Evolutionary conservation across 2,329 filamentous ascomycete species (phyloP).

Genomic region (Arthrobotrys pseudoclavata): DNA sequence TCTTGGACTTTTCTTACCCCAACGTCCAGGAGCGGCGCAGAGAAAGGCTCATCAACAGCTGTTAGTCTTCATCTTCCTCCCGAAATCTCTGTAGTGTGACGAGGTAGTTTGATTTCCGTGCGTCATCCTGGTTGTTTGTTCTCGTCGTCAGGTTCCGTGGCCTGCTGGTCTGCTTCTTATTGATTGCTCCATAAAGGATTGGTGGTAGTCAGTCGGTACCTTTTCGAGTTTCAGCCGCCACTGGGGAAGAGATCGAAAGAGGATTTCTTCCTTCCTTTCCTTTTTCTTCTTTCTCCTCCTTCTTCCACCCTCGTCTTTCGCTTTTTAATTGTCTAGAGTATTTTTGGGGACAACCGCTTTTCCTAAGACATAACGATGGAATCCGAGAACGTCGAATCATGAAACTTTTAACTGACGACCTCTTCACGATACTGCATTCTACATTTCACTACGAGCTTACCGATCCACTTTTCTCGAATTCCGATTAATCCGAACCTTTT

Average conservation of each 20-base stretch:
- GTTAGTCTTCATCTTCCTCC: slow-evolving; percentile 1
- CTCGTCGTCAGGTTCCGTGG: slow-evolving; percentile 9
- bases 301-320: slow-evolving; percentile 28
- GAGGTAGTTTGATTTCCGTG: slow-evolving; percentile 41
- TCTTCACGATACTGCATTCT: slow-evolving; percentile 37
- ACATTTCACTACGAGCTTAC: slow-evolving; percentile 34
- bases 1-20: background rate
- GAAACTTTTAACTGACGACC: slow-evolving; percentile 44
- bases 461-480: slow-evolving; percentile 40
- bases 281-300: slow-evolving; percentile 15
- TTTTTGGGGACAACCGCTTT: slow-evolving; percentile 12
- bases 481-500: slow-evolving; percentile 17
- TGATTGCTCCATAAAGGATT: slow-evolving; percentile 23
- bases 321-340: slow-evolving; percentile 8
- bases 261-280: slow-evolving; percentile 11
- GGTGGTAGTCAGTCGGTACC: slow-evolving; percentile 29
- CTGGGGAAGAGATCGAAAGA: slow-evolving; percentile 19
- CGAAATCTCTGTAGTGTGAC: slow-evolving; percentile 39
- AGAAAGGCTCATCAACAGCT: slow-evolving; percentile 26
- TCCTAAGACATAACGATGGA: slow-evolving; percentile 29
- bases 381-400: slow-evolving; percentile 44
- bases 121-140: slow-evolving; percentile 30
- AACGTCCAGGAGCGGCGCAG: background rate
- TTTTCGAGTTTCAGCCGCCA: slow-evolving; percentile 36
- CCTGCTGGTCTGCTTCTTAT: slow-evolving; percentile 1